Evolutionary conservation across 1,284 basidiomycete genomes (phyloP).

Genomic region (Ustilago cynodontis): DNA sequence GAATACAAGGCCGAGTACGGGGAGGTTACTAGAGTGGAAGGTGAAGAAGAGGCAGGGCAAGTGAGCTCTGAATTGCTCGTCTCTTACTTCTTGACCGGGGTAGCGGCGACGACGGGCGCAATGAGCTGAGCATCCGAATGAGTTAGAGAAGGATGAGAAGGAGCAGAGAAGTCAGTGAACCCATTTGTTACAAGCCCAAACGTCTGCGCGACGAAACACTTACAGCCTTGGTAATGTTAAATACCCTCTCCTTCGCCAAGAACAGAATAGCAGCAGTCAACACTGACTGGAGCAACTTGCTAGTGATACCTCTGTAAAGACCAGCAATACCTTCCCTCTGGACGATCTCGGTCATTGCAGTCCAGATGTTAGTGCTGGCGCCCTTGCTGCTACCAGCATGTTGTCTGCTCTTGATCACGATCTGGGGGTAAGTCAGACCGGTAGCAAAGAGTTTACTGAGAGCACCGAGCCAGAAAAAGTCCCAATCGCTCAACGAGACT

Average conservation of each 20-base stretch:
- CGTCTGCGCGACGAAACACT: conserved; percentile 4
- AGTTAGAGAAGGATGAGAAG: not conserved
- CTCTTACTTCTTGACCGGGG: conserved; percentile 38
- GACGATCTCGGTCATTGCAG: conserved; percentile 68
- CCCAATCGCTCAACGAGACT: conserved; percentile 61
- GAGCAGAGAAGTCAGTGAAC: not conserved
- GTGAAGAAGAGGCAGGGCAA: not conserved
- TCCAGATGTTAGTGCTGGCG: conserved; percentile 64
- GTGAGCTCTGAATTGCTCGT: not conserved
- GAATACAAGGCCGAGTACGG: not conserved
- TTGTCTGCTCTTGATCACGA: conserved; percentile 69
- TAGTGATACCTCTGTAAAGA: conserved; percentile 67
- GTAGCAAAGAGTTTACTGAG: conserved; percentile 68
- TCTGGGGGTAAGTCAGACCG: conserved; percentile 68
- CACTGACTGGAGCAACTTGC: conserved; percentile 67
- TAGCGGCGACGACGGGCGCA: conserved; percentile 39
- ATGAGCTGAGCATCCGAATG: conserved; percentile 5
- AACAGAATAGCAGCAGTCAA: conserved; percentile 69
- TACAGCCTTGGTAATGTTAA: conserved; percentile 54
- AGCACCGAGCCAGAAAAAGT: conserved; percentile 69
- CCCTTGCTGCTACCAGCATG: conserved; percentile 61
- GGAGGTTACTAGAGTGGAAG: not conserved
- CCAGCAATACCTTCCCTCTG: conserved; percentile 64
- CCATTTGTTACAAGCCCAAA: no score
- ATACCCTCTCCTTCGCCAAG: conserved; percentile 67